These are phyloP conservation scores for Aspergillus cavernicola DNA, from an alignment of 495 filamentous ascomycete genomes.

Conservation along the genomic window DNA sequence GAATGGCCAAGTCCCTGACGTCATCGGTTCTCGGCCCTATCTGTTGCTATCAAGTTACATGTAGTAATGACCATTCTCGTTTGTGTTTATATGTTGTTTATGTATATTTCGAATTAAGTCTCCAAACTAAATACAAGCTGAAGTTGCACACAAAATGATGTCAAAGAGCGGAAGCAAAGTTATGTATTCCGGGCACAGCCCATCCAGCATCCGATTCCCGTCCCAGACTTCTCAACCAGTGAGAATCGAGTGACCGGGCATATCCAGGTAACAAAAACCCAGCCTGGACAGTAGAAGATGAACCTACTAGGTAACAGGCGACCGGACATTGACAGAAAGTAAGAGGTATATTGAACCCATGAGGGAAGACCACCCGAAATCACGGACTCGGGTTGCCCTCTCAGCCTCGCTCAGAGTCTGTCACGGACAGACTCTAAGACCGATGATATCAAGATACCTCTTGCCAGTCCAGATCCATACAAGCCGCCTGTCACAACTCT, in stretches of 20 bases:
- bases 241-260: slow-evolving; percentile 24
- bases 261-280: slow-evolving; percentile 35
- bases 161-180: slow-evolving; percentile 15
- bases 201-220: slow-evolving; percentile 48
- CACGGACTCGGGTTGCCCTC: slow-evolving; percentile 19
- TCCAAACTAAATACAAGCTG: slow-evolving; percentile 24
- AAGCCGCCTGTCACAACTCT: slow-evolving; percentile 11
- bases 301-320: slow-evolving; percentile 34
- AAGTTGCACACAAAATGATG: slow-evolving; percentile 17
- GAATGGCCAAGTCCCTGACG: slow-evolving; percentile 2
- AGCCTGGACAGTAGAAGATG: slow-evolving; percentile 51
- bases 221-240: slow-evolving; percentile 19
- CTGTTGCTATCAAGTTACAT: not conserved
- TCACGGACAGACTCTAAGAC: slow-evolving; percentile 34
- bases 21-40: not conserved
- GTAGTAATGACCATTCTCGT: too few species aligned
- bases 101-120: slow-evolving; percentile 19
- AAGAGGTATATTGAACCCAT: not conserved
- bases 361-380: slow-evolving; percentile 9
- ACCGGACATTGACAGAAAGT: slow-evolving; percentile 3
- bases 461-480: slow-evolving; percentile 12
- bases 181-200: slow-evolving; percentile 18
- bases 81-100: too few species aligned
- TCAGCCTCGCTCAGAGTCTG: slow-evolving; percentile 17
- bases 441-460: slow-evolving; percentile 1